Conservation (phyloP, 495 filamentous ascomycete genomes). For the Glonium stellatum region DNA sequence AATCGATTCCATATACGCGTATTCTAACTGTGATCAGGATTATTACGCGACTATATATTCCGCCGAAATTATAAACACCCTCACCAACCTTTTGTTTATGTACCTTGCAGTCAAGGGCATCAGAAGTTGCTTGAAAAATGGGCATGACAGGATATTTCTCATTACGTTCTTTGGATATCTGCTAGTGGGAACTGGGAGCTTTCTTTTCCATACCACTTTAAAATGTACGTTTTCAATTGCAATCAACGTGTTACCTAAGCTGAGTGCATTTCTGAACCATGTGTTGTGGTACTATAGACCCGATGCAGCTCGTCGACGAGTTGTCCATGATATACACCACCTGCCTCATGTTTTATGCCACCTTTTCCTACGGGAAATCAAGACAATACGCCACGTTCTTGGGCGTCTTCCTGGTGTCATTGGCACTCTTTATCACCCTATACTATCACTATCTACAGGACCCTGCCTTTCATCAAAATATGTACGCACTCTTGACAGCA, state of each 20-base stretch:
- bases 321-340: conserved; percentile 98
- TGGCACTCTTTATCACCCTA: conserved; percentile 75
- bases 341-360: conserved; percentile 83
- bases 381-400: conserved; percentile 48
- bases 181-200: conserved; percentile 37
- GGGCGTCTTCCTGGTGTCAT: conserved; percentile 50
- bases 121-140: conserved; percentile 32
- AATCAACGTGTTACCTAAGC: not conserved
- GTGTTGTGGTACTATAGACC: conserved; percentile 51
- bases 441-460: conserved; percentile 94
- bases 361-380: conserved; percentile 67
- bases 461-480: conserved; percentile 85
- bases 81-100: conserved; percentile 40
- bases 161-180: conserved; percentile 38
- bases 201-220: conserved; percentile 38
- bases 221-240: conserved; percentile 32
- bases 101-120: conserved; percentile 35
- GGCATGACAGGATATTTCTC: conserved; percentile 38
- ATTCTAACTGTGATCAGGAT: conserved; percentile 24
- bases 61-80: conserved; percentile 41
- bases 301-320: conserved; percentile 96
- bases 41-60: conserved; percentile 39
- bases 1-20: not conserved
- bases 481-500: conserved; percentile 74
- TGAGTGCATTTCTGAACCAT: not conserved